Percentiles rank a stretch among this genome's conserved stretches.
Conservation (phyloP, 495 filamentous ascomycete species). For the Parathielavia hyrcaniae region DNA sequence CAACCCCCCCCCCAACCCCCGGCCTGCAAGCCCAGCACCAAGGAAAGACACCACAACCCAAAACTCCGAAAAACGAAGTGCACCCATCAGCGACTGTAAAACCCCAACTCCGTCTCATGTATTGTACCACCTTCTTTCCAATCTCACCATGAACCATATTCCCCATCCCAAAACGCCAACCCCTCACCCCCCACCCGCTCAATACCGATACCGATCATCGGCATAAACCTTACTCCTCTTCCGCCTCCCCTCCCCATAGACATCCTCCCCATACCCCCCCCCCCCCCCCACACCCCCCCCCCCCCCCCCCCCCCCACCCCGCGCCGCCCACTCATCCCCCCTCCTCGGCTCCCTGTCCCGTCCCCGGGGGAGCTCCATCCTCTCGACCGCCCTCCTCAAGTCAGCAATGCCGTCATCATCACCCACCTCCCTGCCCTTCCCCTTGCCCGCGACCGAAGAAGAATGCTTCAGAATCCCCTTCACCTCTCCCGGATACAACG, state of each 20-base stretch:
- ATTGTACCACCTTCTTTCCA: background rate
- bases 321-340: background rate
- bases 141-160: background rate
- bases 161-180: background rate
- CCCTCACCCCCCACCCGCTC: background rate
- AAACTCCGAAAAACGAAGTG: no score
- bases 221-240: slow-evolving; percentile 20
- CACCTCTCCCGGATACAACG: slow-evolving; percentile 7
- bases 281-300: background rate
- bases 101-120: no score
- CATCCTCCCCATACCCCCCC: slow-evolving; percentile 7
- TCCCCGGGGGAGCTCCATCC: slow-evolving; percentile 21
- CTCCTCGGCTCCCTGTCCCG: slow-evolving; percentile 11
- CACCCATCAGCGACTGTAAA: no score
- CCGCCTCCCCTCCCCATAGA: slow-evolving; percentile 4
- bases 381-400: slow-evolving; percentile 26
- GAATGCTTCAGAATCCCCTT: slow-evolving; percentile 34
- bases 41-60: no score
- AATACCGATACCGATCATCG: slow-evolving; percentile 20
- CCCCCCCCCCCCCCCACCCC: background rate
- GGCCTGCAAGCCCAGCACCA: no score
- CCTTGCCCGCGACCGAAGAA: slow-evolving; percentile 3
- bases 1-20: background rate
- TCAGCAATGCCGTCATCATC: slow-evolving; percentile 22
- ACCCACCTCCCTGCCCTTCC: slow-evolving; percentile 15